Base-by-base conservation (phyloP, 2,329 filamentous ascomycete species). In the Byssochlamys sp. region DNA sequence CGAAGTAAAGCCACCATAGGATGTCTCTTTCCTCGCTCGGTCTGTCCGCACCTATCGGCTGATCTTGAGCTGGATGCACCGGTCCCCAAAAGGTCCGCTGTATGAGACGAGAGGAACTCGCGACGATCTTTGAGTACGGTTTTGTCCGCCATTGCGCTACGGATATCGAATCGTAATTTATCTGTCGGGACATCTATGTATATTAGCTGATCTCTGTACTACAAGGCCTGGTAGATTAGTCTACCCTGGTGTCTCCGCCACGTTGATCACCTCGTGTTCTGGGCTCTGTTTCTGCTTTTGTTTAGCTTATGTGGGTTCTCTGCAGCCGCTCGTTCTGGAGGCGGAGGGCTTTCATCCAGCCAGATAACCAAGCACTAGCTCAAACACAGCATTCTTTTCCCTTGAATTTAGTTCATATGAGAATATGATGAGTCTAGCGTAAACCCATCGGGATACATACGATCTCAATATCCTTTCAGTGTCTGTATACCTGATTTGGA, bases 91-190 rank as follows among this genome's bases (percentile, higher is more conserved):
- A 61, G 55, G 58, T 53, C 55, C 45, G 60, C 57, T 71, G 75
- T 72, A 78, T 67, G 76, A 76, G 77, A 79, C 77, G 64, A 79
- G 72, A 79, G 65, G 49, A 66, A 73, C 62, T 66, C 49, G 66
- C 73, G 73, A 76, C 69, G 74, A 73, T 78, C 61, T 78, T 79
- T 79, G 77, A 79, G 77, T 79, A 78, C 77, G 77, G 67, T 74
- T 69, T 63, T 70, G 68, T 73, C 69, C 62, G 67, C 54, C 55
- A 45, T 61, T 62, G 56, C 61, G 58, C 65, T 61, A 71, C 68
- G 69, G 72, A 66, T 69, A 67, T 59, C 63, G 52, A 60, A 69
- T 70, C 71, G 74, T 77, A 77, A 77, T 77, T 75, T 74, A 76
- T 76, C 70, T 62, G 70, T 77, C 69, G 73, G 65, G 61, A 77